Base-by-base conservation (phyloP, 768 basidiomycete genomes). In the Lyophyllum semitale region DNA sequence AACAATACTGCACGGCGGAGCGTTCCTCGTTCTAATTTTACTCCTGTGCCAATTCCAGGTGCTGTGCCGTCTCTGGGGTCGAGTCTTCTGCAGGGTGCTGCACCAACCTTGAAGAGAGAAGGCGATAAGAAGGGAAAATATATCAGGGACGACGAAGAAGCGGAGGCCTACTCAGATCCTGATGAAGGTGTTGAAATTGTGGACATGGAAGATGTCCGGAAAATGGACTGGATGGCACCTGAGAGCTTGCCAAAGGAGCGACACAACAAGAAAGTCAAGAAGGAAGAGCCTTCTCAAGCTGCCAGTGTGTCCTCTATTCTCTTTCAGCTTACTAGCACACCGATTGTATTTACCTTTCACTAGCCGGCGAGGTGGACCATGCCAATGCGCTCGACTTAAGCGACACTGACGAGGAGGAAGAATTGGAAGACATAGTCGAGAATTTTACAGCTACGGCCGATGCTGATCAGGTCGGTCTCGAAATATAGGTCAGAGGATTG, bases 181-280 rank as follows among this genome's bases (percentile, higher is more conserved):
- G 92, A 93, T 62, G 89, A 92, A 51, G 91, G 89, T 11, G 88
- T 93, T 23, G 89, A 93, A 71, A 91, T 93, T 49, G 76, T 94
- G 37, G 92, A 94, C 63, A 88, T 94, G 83, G 84, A 87, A 27
- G 79, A 87, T 54, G 84, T 94, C 27, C 73, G 80, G 48, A 75
- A 84, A 57, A 83, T 94, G 84, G 92, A 94, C 68, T 92, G 87
- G 84, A 91, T 91, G 87, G 92, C 92, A 8, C 92, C 92, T 0
- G 90, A 93, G 65, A 85, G 79, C 57, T 64, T 93, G 51, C 76
- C 73, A 51, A 85, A 74, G 59, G 82, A 85, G 51, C 76, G 68
- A 17, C 62, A 62, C 41, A 50, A 51, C 15, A 73, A 71, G 57
- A 72, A 74, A 50, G 66, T 73, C 11, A 84, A 84, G 67, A 77